phyloP scores from a whole-genome alignment of 2,329 filamentous ascomycete genomes.

The Arachnomyces sp. region DNA sequence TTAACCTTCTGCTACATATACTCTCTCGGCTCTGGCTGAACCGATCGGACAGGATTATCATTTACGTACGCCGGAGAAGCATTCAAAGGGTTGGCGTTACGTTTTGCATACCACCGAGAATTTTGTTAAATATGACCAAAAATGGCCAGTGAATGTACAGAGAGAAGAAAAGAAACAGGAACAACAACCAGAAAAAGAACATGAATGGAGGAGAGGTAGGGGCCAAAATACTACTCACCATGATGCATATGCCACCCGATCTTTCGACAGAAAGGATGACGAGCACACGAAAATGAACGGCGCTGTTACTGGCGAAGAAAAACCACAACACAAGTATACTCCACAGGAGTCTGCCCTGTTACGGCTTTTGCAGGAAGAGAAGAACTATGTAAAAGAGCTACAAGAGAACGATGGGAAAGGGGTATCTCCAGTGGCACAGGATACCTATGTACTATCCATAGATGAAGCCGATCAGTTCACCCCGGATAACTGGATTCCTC shows the following conservation, averaged over 20 bases:
- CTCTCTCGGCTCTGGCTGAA: not conserved
- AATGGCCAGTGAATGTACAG: slow-evolving; percentile 44
- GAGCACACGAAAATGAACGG: slow-evolving; percentile 6
- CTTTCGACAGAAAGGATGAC: slow-evolving; percentile 8
- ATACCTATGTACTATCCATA: slow-evolving; percentile 28
- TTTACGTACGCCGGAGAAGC: slow-evolving; percentile 36
- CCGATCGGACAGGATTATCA: slow-evolving; percentile 33
- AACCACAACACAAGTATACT: slow-evolving; percentile 30
- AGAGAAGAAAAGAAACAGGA: slow-evolving; percentile 27
- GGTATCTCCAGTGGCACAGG: slow-evolving; percentile 28
- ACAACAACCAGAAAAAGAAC: slow-evolving; percentile 17
- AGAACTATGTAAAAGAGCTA: slow-evolving; percentile 33
- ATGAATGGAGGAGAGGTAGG: slow-evolving; percentile 23
- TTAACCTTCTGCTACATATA: no score
- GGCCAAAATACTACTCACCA: slow-evolving; percentile 30
- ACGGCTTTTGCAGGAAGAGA: slow-evolving; percentile 37
- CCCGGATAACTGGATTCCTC: slow-evolving; percentile 49
- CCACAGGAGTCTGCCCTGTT: slow-evolving; percentile 39
- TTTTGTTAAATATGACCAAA: slow-evolving; percentile 42
- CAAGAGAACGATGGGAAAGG: slow-evolving; percentile 38
- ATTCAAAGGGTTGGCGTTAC: slow-evolving; percentile 43
- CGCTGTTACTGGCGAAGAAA: slow-evolving; percentile 8
- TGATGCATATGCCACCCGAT: slow-evolving; percentile 26
- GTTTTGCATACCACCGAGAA: slow-evolving; percentile 44
- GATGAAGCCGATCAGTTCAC: slow-evolving; percentile 46